phyloP scores from a whole-genome alignment of 306 rosid genomes.

The Purshia tridentata region DNA sequence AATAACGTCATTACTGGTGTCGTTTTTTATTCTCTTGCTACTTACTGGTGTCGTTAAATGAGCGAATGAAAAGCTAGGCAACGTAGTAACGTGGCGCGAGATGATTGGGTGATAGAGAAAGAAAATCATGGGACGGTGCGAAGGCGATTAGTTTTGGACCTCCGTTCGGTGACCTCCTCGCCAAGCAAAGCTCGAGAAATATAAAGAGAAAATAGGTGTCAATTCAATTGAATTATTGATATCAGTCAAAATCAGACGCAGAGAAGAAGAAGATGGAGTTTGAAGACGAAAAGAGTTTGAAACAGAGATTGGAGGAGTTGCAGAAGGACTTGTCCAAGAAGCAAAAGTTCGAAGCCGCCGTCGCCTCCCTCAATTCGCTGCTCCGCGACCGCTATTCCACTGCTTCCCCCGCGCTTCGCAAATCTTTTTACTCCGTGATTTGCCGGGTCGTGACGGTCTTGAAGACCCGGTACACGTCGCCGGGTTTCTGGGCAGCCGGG shows the following conservation, averaged over 20 bases:
- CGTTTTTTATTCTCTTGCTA: too few species aligned
- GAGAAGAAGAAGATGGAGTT: neutral
- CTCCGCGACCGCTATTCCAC: slow-evolving; percentile 48
- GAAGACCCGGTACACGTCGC: slow-evolving; percentile 78
- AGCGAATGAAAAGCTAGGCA: neutral
- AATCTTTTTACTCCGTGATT: slow-evolving; percentile 60
- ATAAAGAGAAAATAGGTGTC: neutral
- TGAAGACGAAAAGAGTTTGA: slow-evolving; percentile 44
- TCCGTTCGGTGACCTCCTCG: slow-evolving; percentile 41
- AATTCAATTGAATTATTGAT: neutral
- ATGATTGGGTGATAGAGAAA: too few species aligned
- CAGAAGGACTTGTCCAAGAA: slow-evolving; percentile 71
- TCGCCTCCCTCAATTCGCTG: slow-evolving; percentile 56
- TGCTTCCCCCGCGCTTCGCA: slow-evolving; percentile 68
- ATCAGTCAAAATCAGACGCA: neutral
- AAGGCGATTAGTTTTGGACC: neutral
- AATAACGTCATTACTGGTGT: too few species aligned
- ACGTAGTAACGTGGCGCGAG: neutral
- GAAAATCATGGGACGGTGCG: neutral
- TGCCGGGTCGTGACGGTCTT: slow-evolving; percentile 82
- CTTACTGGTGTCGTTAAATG: neutral
- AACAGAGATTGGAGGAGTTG: slow-evolving; percentile 61
- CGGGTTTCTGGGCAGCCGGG: slow-evolving; percentile 87
- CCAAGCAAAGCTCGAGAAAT: slow-evolving; percentile 26
- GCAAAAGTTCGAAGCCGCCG: slow-evolving; percentile 67